These are phyloP conservation scores for Tritrichomonas musculus DNA, from an alignment of 208 protist species.

Conservation along the genomic window DNA sequence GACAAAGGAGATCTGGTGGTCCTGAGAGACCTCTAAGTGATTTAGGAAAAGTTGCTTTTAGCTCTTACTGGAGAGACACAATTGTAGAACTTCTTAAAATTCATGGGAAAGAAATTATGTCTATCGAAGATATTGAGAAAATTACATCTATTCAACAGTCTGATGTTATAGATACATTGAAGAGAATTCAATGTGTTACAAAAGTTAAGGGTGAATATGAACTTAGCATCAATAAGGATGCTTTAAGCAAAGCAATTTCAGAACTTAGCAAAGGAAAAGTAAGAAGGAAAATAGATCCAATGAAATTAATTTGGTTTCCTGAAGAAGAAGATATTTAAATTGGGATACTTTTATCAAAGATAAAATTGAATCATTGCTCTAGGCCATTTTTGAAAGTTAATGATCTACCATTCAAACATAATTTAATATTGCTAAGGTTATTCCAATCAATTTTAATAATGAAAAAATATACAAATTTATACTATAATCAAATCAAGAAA, in stretches of 20 bases:
- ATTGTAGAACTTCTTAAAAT: not conserved
- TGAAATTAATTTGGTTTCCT: not conserved
- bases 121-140: not conserved
- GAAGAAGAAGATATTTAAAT: not conserved
- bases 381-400: no score
- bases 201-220: conserved; percentile 30
- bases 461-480: no score
- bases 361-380: no score
- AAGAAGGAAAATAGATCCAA: not conserved
- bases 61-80: conserved; percentile 46
- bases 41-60: conserved; percentile 66
- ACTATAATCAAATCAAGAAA: no score
- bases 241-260: not conserved
- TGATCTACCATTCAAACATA: no score
- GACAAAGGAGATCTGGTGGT: conserved; percentile 54
- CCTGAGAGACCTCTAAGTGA: conserved; percentile 98
- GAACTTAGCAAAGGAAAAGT: not conserved
- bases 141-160: not conserved
- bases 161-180: not conserved
- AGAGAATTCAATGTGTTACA: not conserved
- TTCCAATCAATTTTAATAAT: no score
- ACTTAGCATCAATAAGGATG: not conserved
- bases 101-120: not conserved
- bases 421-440: no score
- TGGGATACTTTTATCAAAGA: no score